Evolutionary conservation across 768 basidiomycete genomes (phyloP).

Genomic region (Astraeus odoratus): DNA sequence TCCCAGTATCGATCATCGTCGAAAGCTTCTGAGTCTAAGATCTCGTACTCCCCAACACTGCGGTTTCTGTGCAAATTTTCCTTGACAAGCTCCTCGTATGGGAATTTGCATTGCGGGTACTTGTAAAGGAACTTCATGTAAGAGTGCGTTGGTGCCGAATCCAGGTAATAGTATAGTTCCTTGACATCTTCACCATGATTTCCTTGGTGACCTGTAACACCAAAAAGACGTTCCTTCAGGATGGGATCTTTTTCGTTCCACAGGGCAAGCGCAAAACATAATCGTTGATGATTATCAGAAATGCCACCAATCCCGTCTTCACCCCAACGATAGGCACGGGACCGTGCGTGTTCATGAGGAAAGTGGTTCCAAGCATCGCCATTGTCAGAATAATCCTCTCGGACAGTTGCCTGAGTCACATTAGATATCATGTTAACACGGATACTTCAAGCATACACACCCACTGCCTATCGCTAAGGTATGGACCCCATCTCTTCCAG

Average conservation of each 20-base stretch:
- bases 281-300: constrained; percentile 92
- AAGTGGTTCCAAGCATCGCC: constrained; percentile 97
- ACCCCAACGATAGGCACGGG: constrained; percentile 96
- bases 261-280: constrained; percentile 84
- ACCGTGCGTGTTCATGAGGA: constrained; percentile 88
- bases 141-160: constrained; percentile 97
- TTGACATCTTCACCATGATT: constrained; percentile 99
- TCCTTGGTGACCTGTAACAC: constrained; percentile 93
- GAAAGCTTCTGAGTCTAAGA: constrained; percentile 87
- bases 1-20: constrained; percentile 97
- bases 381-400: constrained; percentile 95
- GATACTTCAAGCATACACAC: constrained; percentile 35
- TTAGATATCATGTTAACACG: constrained; percentile 4
- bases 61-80: constrained; percentile 80
- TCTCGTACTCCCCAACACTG: constrained; percentile 87
- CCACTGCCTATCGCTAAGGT: constrained; percentile 97
- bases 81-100: constrained; percentile 87
- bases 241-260: constrained; percentile 96
- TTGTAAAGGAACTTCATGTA: constrained; percentile 99
- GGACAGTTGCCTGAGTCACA: constrained; percentile 77
- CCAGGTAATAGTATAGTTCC: constrained; percentile 97
- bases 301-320: constrained; percentile 98
- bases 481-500: constrained; percentile 99
- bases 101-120: constrained; percentile 88
- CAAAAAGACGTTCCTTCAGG: constrained; percentile 94